Evolutionary conservation across 208 protist genomes (phyloP).

Genomic region (Crithidia brevicula): DNA sequence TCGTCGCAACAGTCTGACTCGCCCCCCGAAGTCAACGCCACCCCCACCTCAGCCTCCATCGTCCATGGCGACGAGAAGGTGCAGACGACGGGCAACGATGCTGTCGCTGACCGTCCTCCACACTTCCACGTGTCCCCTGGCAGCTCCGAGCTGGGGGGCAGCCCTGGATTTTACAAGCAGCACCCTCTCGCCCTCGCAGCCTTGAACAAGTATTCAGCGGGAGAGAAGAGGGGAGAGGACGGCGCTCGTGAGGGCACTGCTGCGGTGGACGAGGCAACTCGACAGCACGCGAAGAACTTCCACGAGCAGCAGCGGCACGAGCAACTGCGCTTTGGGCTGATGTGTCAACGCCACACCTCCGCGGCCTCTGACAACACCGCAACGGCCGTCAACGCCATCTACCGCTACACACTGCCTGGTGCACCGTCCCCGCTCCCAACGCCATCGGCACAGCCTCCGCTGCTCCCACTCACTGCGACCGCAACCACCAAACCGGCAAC

Average conservation of each 20-base stretch:
- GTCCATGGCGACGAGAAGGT: no score
- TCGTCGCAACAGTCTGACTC: no score
- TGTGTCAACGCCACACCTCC: constrained; percentile 1
- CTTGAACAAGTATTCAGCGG: neutral
- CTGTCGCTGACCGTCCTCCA: neutral
- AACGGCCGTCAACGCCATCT: neutral
- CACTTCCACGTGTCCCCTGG: neutral
- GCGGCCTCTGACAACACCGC: neutral
- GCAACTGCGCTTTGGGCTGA: neutral
- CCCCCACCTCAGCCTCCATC: neutral
- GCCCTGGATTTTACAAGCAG: neutral
- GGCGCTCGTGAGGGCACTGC: neutral
- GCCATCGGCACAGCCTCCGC: neutral
- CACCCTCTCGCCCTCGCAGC: neutral
- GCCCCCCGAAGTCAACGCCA: no score
- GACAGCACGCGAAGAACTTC: neutral
- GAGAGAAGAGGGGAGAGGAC: neutral
- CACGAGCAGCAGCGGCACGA: constrained; percentile 4
- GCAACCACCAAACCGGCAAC: no score
- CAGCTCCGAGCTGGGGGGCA: constrained; percentile 7
- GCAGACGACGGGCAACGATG: no score
- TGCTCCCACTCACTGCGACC: no score
- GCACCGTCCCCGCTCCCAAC: neutral
- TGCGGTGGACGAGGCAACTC: neutral
- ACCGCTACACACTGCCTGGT: constrained; percentile 17